Evolutionary conservation across 345 rosid genomes (phyloP).

Genomic region (Brassica cretica): DNA sequence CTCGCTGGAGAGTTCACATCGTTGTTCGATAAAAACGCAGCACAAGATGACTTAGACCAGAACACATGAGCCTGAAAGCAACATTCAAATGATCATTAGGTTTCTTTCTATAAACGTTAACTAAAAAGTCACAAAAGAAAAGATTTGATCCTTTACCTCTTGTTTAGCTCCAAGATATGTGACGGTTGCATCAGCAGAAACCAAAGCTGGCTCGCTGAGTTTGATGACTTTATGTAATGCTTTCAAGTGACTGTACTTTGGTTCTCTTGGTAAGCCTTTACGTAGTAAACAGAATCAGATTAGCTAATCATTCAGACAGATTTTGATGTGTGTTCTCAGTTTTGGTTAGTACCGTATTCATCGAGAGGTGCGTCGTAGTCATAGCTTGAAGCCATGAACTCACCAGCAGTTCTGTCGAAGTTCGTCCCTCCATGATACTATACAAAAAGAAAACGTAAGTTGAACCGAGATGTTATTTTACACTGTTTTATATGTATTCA

Average conservation of each 20-base stretch:
- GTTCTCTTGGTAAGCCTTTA: slow-evolving; percentile 68
- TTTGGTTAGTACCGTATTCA: slow-evolving; percentile 67
- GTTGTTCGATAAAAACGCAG: slow-evolving; percentile 90
- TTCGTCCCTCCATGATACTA: slow-evolving; percentile 98
- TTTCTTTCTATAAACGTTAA: not conserved
- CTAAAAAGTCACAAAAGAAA: not conserved
- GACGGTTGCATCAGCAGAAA: slow-evolving; percentile 60
- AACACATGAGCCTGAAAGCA: slow-evolving; percentile 70
- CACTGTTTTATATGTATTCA: not conserved
- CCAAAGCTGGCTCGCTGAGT: slow-evolving; percentile 73
- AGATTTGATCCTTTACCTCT: slow-evolving; percentile 49
- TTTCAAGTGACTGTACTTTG: slow-evolving; percentile 90
- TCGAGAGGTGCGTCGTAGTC: slow-evolving; percentile 98
- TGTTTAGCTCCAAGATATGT: slow-evolving; percentile 66
- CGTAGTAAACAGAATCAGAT: not conserved
- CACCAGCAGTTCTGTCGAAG: slow-evolving; percentile 91
- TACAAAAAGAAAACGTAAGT: not conserved
- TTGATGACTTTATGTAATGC: slow-evolving; percentile 87
- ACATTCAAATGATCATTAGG: slow-evolving; percentile 5
- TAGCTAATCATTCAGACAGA: slow-evolving; percentile 1
- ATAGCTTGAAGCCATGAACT: slow-evolving; percentile 94
- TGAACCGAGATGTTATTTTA: not conserved
- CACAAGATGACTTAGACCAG: slow-evolving; percentile 58
- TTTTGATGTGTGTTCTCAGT: not conserved
- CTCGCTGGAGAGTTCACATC: slow-evolving; percentile 49